A percentile compares a stretch with the other conserved stretches of the same genome.
phyloP scores from a whole-genome alignment of 2,329 filamentous ascomycete genomes.

The Ceratocystis lukuohia region DNA sequence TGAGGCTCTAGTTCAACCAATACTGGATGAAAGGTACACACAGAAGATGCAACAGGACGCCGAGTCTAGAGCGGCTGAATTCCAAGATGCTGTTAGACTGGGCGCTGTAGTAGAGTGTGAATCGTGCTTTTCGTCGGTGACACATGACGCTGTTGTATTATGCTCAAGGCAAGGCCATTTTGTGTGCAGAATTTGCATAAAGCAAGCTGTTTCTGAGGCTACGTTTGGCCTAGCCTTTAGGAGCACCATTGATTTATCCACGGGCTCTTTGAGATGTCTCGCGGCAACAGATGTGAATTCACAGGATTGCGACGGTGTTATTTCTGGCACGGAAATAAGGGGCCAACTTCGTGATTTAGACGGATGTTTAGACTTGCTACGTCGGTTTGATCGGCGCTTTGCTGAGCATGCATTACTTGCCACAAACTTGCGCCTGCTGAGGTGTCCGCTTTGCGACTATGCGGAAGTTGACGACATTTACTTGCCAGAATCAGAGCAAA shows the following conservation, averaged over 20 bases:
- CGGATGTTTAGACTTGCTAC: conserved; percentile 42
- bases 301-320: background rate
- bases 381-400: conserved; percentile 65
- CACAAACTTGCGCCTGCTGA: conserved; percentile 60
- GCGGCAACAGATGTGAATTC: background rate
- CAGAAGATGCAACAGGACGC: conserved; percentile 44
- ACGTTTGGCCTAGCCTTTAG: conserved; percentile 89
- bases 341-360: background rate
- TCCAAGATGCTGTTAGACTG: conserved; percentile 36
- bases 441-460: conserved; percentile 84
- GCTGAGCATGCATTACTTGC: conserved; percentile 63
- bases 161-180: conserved; percentile 45
- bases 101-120: conserved; percentile 40
- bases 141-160: background rate
- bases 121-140: background rate
- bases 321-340: background rate
- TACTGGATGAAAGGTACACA: conserved; percentile 30
- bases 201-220: conserved; percentile 69
- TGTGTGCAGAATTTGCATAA: conserved; percentile 71
- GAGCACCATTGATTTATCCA: conserved; percentile 58
- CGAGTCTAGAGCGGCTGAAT: conserved; percentile 42
- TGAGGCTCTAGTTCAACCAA: conserved; percentile 42
- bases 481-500: conserved; percentile 24
- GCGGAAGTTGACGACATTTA: conserved; percentile 75
- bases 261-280: conserved; percentile 66